These are phyloP conservation scores for Cercophora samala DNA, from an alignment of 495 filamentous ascomycete species.

Conservation along the genomic window DNA sequence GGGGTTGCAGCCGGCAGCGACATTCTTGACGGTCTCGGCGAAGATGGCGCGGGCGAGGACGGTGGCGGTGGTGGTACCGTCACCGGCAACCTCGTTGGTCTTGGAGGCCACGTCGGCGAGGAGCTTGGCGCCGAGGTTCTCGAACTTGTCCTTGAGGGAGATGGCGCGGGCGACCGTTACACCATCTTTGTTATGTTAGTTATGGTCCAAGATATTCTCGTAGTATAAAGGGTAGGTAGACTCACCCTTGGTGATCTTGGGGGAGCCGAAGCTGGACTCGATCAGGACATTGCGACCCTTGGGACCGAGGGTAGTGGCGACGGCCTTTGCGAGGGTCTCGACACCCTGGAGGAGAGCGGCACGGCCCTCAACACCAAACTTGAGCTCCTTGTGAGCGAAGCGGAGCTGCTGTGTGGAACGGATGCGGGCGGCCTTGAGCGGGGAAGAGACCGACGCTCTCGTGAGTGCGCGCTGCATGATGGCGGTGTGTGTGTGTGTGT, in stretches of 20 bases:
- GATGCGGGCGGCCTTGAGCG: slow-evolving; percentile 52
- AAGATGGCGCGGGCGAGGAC: slow-evolving; percentile 98
- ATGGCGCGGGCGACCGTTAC: slow-evolving; percentile 92
- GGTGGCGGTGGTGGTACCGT: slow-evolving; percentile 96
- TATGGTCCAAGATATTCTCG: background rate
- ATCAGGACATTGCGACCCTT: slow-evolving; percentile 98
- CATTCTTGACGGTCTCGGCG: slow-evolving; percentile 99
- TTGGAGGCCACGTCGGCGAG: slow-evolving; percentile 98
- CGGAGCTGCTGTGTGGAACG: slow-evolving; percentile 77
- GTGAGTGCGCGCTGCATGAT: slow-evolving; percentile 49
- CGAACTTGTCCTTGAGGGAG: slow-evolving; percentile 95
- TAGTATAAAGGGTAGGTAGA: slow-evolving; percentile 7
- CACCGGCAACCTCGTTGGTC: slow-evolving; percentile 98
- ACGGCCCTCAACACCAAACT: slow-evolving; percentile 94
- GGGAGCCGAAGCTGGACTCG: slow-evolving; percentile 94
- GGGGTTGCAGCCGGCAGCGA: slow-evolving; percentile 98
- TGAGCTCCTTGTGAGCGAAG: slow-evolving; percentile 97
- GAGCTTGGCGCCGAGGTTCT: slow-evolving; percentile 95
- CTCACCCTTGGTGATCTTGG: slow-evolving; percentile 98
- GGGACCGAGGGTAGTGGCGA: slow-evolving; percentile 92
- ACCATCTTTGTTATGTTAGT: slow-evolving; percentile 61
- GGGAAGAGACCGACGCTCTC: slow-evolving; percentile 66
- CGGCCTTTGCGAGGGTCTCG: slow-evolving; percentile 93
- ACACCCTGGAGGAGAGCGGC: slow-evolving; percentile 88
- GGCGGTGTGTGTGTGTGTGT: slow-evolving; percentile 15